A percentile compares a stretch with the other conserved stretches of the same genome.
Conservation (phyloP, 352 stramenopile genomes). For the Thalassiosira sp. region DNA sequence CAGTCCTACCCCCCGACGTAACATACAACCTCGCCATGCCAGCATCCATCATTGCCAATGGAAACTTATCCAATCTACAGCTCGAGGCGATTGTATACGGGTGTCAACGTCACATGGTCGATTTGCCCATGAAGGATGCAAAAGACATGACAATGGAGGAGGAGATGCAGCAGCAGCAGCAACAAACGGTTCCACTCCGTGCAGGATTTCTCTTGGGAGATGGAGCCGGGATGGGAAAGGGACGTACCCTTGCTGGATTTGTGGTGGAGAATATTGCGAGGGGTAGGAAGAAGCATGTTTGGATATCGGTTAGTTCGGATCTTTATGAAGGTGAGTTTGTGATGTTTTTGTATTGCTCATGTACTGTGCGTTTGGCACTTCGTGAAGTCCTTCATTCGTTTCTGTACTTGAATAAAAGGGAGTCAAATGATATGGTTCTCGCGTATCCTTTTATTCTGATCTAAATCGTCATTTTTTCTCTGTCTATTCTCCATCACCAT, state of each 20-base stretch:
- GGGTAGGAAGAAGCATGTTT: slow-evolving; percentile 79
- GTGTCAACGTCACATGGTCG: slow-evolving; percentile 70
- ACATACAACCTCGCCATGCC: slow-evolving; percentile 48
- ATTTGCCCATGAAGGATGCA: slow-evolving; percentile 25
- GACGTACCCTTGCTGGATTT: slow-evolving; percentile 81
- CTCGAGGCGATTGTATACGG: slow-evolving; percentile 83
- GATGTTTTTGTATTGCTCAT: too few species aligned
- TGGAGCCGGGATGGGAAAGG: slow-evolving; percentile 76
- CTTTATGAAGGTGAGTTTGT: slow-evolving; percentile 58
- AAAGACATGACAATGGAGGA: too few species aligned
- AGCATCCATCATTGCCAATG: slow-evolving; percentile 56
- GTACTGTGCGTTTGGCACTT: too few species aligned
- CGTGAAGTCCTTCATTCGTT: too few species aligned
- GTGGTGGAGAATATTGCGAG: slow-evolving; percentile 80
- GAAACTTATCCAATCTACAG: slow-evolving; percentile 75
- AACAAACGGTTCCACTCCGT: too few species aligned
- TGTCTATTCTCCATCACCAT: too few species aligned
- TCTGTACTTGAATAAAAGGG: too few species aligned
- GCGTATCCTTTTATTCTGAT: too few species aligned
- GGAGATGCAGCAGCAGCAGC: too few species aligned
- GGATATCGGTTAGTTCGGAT: slow-evolving; percentile 76
- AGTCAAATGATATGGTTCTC: too few species aligned
- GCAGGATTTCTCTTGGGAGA: slow-evolving; percentile 84
- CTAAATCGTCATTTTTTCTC: too few species aligned
- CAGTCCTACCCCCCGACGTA: slow-evolving; percentile 46